Base-by-base conservation (phyloP, 192 early-diverging fungal genomes). In the Podila minutissima region DNA sequence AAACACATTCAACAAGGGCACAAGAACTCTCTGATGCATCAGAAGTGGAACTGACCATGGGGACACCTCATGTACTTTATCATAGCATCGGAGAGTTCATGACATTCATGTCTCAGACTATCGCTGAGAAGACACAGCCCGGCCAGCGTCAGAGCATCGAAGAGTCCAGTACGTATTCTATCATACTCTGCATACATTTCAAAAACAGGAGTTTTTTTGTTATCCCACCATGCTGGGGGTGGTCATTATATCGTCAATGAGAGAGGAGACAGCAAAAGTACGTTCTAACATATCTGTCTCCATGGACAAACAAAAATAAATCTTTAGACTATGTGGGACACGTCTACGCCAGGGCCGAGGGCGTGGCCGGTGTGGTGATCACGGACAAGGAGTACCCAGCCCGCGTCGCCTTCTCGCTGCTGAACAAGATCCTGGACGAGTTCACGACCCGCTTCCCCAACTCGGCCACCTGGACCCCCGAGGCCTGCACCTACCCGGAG, bases 341-440 rank as follows among this genome's bases (percentile, higher is more conserved):
- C 82, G 92, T 94, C 15, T 94, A 94, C 79, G 86, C 92, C 57
- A 88, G 91, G 65, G 66, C 86, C 3, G 88, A 91, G 74, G 92
- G 92, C 33, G 87, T 98, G 29, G 87, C 92, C 12, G 91, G 88
- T 38, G 88, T 97, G 12, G 88, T 95, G 35, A 86, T 98, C 11
- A 92, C 93, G 8, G 95, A 97, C 77, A 86, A 88, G 64, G 95
- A 96, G 71, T 99, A 98, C 76, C 97, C 97, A 19, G 78, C 89
- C 49, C 92, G 96, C 50, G 93, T 94, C 7, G 96, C 96, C 9
- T 95, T 97, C 82, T 91, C 93, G 12, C 81, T 98, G 65, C 81
- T 95, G 31, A 93, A 91, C 85, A 94, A 94, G 82, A 84, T 97
- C 19, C 79, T 95, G 49, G 96, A 97, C 71, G 97, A 97, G 83